phyloP scores from a whole-genome alignment of 2,329 filamentous ascomycete genomes.

The Venturia carpophila region DNA sequence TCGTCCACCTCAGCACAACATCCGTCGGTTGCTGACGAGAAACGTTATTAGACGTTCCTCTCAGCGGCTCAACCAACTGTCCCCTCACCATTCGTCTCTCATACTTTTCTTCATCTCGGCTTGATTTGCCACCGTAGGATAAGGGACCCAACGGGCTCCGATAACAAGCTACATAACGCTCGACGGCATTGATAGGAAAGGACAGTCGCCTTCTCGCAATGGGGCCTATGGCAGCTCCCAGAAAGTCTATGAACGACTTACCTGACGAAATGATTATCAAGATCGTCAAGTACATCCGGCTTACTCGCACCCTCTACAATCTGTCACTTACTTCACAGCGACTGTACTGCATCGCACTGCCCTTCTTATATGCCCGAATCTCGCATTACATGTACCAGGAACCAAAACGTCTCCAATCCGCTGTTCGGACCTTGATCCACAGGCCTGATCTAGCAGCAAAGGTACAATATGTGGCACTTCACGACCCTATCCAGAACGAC shows the following conservation, averaged over 20 bases:
- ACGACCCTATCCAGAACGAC: constrained; percentile 6
- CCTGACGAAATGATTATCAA: constrained; percentile 16
- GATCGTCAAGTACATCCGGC: neutral
- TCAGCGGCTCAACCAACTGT: neutral
- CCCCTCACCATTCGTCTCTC: neutral
- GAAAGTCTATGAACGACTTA: constrained; percentile 13
- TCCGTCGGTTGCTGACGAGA: neutral
- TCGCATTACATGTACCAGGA: constrained; percentile 16
- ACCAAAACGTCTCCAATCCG: constrained; percentile 13
- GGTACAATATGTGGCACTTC: constrained; percentile 12
- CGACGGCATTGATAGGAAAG: neutral
- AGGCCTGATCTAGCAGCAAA: constrained; percentile 12
- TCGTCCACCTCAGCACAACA: neutral
- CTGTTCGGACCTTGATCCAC: constrained; percentile 12
- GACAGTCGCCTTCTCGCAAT: neutral
- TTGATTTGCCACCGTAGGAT: neutral
- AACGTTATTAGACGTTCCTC: constrained; percentile 2
- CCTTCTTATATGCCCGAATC: constrained; percentile 14
- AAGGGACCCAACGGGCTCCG: neutral
- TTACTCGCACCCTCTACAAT: constrained; percentile 7
- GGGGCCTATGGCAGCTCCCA: neutral
- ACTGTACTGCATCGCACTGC: constrained; percentile 11
- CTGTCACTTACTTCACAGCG: constrained; percentile 10
- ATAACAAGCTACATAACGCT: neutral
- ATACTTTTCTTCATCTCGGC: neutral